Percentiles rank a stretch among this genome's conserved stretches.
Evolutionary conservation across 2,329 filamentous ascomycete species (phyloP).

Genomic region (Rutstroemia sp.): DNA sequence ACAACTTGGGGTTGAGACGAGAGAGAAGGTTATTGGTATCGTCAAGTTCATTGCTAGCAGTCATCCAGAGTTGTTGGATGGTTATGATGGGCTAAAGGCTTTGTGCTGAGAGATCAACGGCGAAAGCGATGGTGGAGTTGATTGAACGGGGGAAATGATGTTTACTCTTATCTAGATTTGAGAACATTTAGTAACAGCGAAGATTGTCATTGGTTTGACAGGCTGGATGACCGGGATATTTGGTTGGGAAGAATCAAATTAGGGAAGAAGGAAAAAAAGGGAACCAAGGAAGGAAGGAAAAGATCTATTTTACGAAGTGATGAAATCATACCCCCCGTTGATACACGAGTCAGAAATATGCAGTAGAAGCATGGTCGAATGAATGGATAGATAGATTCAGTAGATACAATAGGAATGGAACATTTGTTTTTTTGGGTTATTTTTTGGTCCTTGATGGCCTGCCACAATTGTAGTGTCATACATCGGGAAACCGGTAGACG

Average conservation of each 20-base stretch:
- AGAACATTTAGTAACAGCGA: too few relatives aligned
- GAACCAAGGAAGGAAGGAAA: not conserved
- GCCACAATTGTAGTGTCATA: too few relatives aligned
- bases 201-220: too few relatives aligned
- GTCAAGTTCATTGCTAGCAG: constrained; percentile 37
- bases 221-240: not conserved
- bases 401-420: not conserved
- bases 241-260: not conserved
- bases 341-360: not conserved
- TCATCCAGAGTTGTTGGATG: constrained; percentile 23
- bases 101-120: not conserved
- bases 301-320: not conserved
- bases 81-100: constrained; percentile 19
- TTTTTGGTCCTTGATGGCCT: too few relatives aligned
- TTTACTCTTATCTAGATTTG: too few relatives aligned
- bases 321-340: not conserved
- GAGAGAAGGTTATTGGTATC: constrained; percentile 56
- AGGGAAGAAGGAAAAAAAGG: not conserved
- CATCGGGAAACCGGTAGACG: too few relatives aligned
- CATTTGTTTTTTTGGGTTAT: not conserved
- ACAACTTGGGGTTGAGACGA: constrained; percentile 67
- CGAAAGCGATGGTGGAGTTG: not conserved
- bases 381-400: not conserved
- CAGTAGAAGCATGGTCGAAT: not conserved
- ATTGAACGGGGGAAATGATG: not conserved